A percentile compares a stretch with the other conserved stretches of the same genome.
These are phyloP conservation scores for Fonsecaea multimorphosa DNA, from an alignment of 2,329 filamentous ascomycete genomes.

Conservation along the genomic window DNA sequence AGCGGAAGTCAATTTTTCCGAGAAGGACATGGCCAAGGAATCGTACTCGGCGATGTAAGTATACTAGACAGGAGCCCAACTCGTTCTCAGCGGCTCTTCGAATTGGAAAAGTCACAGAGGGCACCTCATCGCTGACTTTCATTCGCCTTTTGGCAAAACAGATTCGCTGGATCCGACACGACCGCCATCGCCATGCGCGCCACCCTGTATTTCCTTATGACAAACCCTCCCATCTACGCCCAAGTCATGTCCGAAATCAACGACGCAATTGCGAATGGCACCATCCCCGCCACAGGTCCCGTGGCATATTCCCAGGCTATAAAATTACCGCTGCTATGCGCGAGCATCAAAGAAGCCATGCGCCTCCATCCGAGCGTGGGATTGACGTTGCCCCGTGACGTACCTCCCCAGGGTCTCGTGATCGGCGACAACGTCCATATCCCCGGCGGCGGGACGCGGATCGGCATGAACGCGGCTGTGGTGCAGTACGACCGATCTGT, in stretches of 20 bases:
- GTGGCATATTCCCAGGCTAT: constrained; percentile 30
- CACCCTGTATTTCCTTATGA: constrained; percentile 54
- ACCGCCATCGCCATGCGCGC: constrained; percentile 31
- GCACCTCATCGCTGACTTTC: constrained; percentile 4
- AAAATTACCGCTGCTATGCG: constrained; percentile 32
- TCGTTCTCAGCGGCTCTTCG: background rate
- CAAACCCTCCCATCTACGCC: constrained; percentile 42
- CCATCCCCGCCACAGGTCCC: constrained; percentile 16
- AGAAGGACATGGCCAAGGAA: constrained; percentile 33
- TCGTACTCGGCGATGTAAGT: constrained; percentile 30
- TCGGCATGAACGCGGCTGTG: constrained; percentile 37
- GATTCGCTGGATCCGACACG: constrained; percentile 32
- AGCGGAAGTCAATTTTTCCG: constrained; percentile 42
- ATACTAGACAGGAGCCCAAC: background rate
- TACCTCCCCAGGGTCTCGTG: constrained; percentile 33
- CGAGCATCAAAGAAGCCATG: constrained; percentile 36
- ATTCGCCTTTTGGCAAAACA: background rate
- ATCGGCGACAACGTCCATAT: constrained; percentile 29
- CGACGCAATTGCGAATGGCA: constrained; percentile 12
- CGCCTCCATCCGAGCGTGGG: constrained; percentile 37
- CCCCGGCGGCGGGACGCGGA: constrained; percentile 27
- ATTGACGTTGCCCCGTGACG: constrained; percentile 38
- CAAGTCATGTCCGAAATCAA: constrained; percentile 26
- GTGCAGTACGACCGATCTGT: constrained; percentile 35
- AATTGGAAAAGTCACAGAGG: background rate